Percentiles rank a stretch among this genome's conserved stretches.
phyloP scores from a whole-genome alignment of 768 basidiomycete species.

The Leccinum broughii region DNA sequence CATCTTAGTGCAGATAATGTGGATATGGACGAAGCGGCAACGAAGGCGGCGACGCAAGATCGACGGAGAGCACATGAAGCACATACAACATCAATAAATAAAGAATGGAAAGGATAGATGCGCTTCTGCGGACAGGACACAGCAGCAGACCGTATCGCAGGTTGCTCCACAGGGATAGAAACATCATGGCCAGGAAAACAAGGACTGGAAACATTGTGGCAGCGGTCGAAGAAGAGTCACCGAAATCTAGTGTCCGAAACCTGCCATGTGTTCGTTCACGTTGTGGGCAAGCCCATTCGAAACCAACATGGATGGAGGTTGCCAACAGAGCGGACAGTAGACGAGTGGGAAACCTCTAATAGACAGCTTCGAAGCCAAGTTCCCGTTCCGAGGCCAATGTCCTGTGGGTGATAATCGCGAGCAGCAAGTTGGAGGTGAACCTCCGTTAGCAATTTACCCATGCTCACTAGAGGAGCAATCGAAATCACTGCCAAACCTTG shows the following conservation, averaged over 20 bases:
- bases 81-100: conserved; percentile 36
- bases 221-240: conserved; percentile 26
- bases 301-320: conserved; percentile 24
- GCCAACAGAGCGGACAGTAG: conserved; percentile 25
- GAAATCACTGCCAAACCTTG: conserved; percentile 30
- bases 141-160: conserved; percentile 17
- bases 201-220: conserved; percentile 21
- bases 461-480: conserved; percentile 20
- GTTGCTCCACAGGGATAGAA: conserved; percentile 22
- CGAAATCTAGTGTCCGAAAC: conserved; percentile 26
- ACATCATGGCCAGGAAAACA: conserved; percentile 28
- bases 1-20: conserved; percentile 59
- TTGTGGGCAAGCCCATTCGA: conserved; percentile 22
- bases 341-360: conserved; percentile 20
- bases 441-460: conserved; percentile 26
- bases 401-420: conserved; percentile 29
- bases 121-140: conserved; percentile 33
- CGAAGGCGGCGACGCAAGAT: conserved; percentile 10
- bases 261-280: conserved; percentile 24
- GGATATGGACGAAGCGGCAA: conserved; percentile 27
- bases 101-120: conserved; percentile 29
- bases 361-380: conserved; percentile 19
- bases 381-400: conserved; percentile 25
- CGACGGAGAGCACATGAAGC: conserved; percentile 31
- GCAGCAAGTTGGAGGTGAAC: conserved; percentile 19